Percentiles rank a stretch among this genome's conserved stretches.
Conservation (phyloP, 192 early-diverging fungal species). For the Rhizophagus clarus region DNA sequence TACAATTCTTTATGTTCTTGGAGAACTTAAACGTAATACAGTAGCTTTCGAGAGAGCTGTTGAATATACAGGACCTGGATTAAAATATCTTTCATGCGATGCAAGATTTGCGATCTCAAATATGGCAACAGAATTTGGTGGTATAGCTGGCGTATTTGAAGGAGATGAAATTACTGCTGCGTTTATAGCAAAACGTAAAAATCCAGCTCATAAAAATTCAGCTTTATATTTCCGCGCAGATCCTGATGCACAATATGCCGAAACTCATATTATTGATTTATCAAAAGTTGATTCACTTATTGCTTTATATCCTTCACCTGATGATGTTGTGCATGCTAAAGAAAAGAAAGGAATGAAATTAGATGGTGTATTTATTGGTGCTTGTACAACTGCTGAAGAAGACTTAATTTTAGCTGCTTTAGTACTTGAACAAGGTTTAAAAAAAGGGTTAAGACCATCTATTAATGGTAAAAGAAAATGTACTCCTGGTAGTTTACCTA, state of each 20-base stretch:
- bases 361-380: constrained; percentile 81
- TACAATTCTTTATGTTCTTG: constrained; percentile 76
- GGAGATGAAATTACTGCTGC: constrained; percentile 74
- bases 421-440: constrained; percentile 73
- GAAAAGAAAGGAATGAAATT: constrained; percentile 63
- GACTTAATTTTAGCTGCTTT: constrained; percentile 78
- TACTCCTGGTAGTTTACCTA: constrained; percentile 77
- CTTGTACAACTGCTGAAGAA: constrained; percentile 83
- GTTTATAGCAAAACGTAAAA: constrained; percentile 73
- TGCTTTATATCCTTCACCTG: constrained; percentile 74
- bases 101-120: constrained; percentile 80
- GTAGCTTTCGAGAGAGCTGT: constrained; percentile 80
- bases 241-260: constrained; percentile 74
- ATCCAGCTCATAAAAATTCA: constrained; percentile 66
- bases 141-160: constrained; percentile 82
- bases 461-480: constrained; percentile 67
- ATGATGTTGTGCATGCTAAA: constrained; percentile 70
- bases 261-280: constrained; percentile 76
- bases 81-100: constrained; percentile 82
- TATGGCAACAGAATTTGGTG: constrained; percentile 88
- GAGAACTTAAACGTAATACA: constrained; percentile 83
- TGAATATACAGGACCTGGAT: constrained; percentile 74
- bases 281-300: constrained; percentile 68
- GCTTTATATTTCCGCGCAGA: constrained; percentile 77
- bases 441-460: constrained; percentile 65